Evolutionary conservation across 441 rosid species (phyloP), one percentile per base, ranked within the genome.

Genomic region (Gossypium aridum): DNA sequence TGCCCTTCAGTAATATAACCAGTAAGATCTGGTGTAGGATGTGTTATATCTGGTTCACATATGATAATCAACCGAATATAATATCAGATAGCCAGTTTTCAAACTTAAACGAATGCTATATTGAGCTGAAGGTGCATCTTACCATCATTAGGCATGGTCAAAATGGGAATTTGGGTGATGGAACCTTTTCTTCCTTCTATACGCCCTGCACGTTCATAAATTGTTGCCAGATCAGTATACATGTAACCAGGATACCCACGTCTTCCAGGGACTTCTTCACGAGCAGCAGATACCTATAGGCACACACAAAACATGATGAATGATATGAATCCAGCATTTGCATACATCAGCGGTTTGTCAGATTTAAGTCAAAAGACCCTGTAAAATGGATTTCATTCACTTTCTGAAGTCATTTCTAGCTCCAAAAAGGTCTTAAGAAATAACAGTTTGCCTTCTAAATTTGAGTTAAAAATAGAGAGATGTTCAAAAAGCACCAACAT

Each of bases 81-180:
- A 16, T 51, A 26, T 55, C 45, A 69, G 26, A 51, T 26, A n/a
- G 31, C 45, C 2, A 17, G 14, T 16, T 3, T 39, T 65, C n/a
- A 51, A 51, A 25, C 72, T 51, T 49, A 68, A 26, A 26, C 28
- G 26, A 70, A 75, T 55, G 20, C 7, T 17, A 34, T 17, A 54
- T 4, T 19, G 3, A 23, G 66, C 28, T 16, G 9, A 17, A 64
- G 22, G 54, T 37, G 49, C 68, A 54, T 22, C 72, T 71, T 82
- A 93, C 99, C 99, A 57, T 96, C 99, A 80, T 96, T 96, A 3
- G 99, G 99, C 99, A 96, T 96, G 56, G 99, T 96, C 78, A 96
- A 85, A 77, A 96, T 96, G 19, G 99, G 99, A 79, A 96, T 96
- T 79, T 96, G 99, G 17, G 98, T 96, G 76, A 96, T 96, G 76